These are phyloP conservation scores for Exsudoporus frostii DNA, from an alignment of 768 basidiomycete genomes.

Conservation along the genomic window DNA sequence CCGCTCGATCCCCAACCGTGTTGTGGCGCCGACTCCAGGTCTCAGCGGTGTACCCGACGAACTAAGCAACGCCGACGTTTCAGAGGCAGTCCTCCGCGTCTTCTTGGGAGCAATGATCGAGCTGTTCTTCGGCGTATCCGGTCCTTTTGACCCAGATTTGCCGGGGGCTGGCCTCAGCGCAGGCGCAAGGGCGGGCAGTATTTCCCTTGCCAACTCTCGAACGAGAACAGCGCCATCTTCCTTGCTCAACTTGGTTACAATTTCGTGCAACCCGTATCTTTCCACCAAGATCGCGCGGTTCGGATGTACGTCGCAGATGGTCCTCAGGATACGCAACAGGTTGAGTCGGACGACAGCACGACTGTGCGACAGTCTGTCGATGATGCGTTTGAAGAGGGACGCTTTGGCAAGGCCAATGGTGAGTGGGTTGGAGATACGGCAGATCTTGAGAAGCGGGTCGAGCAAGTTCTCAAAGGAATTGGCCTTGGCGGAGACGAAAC, in stretches of 20 bases:
- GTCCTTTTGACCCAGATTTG: slow-evolving; percentile 30
- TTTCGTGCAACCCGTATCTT: slow-evolving; percentile 73
- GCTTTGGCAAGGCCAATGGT: slow-evolving; percentile 77
- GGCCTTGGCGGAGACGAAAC: slow-evolving; percentile 83
- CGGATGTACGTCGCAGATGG: slow-evolving; percentile 87
- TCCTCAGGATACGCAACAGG: slow-evolving; percentile 77
- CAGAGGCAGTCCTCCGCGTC: slow-evolving; percentile 67
- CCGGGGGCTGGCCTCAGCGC: slow-evolving; percentile 54
- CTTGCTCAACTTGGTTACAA: slow-evolving; percentile 76
- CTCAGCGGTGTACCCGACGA: slow-evolving; percentile 20
- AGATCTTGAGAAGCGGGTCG: slow-evolving; percentile 90
- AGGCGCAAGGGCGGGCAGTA: slow-evolving; percentile 72
- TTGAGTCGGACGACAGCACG: slow-evolving; percentile 89
- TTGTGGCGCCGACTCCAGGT: slow-evolving; percentile 6
- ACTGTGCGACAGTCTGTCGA: slow-evolving; percentile 72
- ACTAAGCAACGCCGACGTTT: slow-evolving; percentile 44
- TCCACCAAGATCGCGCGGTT: slow-evolving; percentile 81
- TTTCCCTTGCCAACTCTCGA: slow-evolving; percentile 82
- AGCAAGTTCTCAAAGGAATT: slow-evolving; percentile 91
- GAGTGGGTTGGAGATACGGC: slow-evolving; percentile 70
- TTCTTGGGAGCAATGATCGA: slow-evolving; percentile 58
- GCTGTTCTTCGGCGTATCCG: slow-evolving; percentile 37
- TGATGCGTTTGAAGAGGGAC: slow-evolving; percentile 82
- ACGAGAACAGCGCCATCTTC: slow-evolving; percentile 91
- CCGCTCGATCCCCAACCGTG: slow-evolving; percentile 35